Conservation (phyloP, 2,329 filamentous ascomycete genomes). For the Colletotrichum sansevieriae region DNA sequence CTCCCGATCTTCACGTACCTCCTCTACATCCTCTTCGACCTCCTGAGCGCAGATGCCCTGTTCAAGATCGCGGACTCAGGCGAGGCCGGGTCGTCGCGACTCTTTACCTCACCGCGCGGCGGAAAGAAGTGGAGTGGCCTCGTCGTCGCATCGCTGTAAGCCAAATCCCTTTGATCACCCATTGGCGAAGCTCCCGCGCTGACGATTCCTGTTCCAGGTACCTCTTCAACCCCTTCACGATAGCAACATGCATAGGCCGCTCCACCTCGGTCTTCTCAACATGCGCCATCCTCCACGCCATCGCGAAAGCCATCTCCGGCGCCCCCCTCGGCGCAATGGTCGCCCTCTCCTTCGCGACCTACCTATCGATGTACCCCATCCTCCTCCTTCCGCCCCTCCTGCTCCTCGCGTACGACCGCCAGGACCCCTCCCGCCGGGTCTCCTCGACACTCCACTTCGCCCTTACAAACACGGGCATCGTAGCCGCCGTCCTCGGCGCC, state of each 20-base stretch:
- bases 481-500: conserved; percentile 67
- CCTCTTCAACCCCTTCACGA: conserved; percentile 94
- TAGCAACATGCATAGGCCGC: conserved; percentile 90
- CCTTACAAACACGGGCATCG: conserved; percentile 63
- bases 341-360: conserved; percentile 87
- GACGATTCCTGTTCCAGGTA: conserved; percentile 75
- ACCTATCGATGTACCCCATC: conserved; percentile 91
- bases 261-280: conserved; percentile 92
- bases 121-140: conserved; percentile 80
- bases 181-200: conserved; percentile 80
- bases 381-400: conserved; percentile 87
- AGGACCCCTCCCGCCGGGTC: conserved; percentile 52
- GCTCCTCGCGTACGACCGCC: conserved; percentile 83
- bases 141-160: conserved; percentile 83
- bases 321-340: conserved; percentile 83
- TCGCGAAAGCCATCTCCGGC: conserved; percentile 83
- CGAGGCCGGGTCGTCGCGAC: conserved; percentile 78
- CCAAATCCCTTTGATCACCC: not conserved
- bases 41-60: conserved; percentile 85
- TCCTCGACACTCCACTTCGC: conserved; percentile 64
- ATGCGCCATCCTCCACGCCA: conserved; percentile 85
- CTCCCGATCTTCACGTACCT: conserved; percentile 82
- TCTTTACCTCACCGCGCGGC: conserved; percentile 84
- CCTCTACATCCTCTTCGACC: conserved; percentile 84
- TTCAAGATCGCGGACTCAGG: conserved; percentile 84